phyloP scores from a whole-genome alignment of 163 green algal species.

The Scenedesmus sp. region DNA sequence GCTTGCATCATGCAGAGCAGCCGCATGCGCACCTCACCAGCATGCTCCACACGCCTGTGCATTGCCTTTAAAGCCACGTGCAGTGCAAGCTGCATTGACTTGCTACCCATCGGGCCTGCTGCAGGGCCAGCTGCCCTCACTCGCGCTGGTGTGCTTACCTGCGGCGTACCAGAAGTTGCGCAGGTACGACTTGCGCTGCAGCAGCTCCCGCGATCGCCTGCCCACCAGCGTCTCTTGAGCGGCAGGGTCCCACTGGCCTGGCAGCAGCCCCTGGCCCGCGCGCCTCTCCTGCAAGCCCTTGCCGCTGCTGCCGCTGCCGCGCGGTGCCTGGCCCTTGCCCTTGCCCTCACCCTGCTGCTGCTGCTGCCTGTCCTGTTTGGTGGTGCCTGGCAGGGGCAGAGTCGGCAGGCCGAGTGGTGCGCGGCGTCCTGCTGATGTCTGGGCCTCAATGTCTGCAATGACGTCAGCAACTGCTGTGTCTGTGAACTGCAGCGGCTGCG shows the following conservation, averaged over 20 bases:
- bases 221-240: not conserved
- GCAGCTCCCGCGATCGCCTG: conserved; percentile 76
- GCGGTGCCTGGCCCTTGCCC: not conserved
- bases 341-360: not conserved
- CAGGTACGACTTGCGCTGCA: conserved; percentile 73
- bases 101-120: too few relatives aligned
- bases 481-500: conserved; percentile 29
- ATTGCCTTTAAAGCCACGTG: too few relatives aligned
- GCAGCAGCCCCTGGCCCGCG: conserved; percentile 39
- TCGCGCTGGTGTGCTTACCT: conserved; percentile 56
- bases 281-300: not conserved
- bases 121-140: not conserved
- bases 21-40: too few relatives aligned
- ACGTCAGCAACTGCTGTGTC: conserved; percentile 28
- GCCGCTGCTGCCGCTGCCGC: conserved; percentile 22
- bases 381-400: not conserved
- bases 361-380: conserved; percentile 7
- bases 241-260: conserved; percentile 63
- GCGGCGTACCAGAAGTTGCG: conserved; percentile 87
- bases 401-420: too few relatives aligned
- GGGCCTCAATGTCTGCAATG: conserved; percentile 38
- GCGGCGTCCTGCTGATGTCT: not conserved
- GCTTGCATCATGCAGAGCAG: too few relatives aligned
- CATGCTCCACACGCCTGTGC: too few relatives aligned
- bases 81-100: too few relatives aligned